phyloP scores from a whole-genome alignment of 2,329 filamentous ascomycete genomes.

The Venturia effusa region DNA sequence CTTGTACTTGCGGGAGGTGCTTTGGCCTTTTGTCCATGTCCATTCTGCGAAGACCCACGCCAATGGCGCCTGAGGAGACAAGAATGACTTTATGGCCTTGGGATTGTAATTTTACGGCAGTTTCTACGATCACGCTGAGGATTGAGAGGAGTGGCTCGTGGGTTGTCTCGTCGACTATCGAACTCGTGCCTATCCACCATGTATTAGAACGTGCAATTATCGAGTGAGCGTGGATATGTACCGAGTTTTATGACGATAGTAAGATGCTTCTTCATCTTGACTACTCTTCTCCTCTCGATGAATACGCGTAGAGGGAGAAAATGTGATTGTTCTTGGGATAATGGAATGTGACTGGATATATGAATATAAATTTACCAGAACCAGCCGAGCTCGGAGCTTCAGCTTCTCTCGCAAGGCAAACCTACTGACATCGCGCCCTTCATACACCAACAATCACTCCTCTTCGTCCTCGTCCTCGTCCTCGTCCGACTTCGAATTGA shows the following conservation, averaged over 20 bases:
- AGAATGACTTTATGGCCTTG: slow-evolving; percentile 93
- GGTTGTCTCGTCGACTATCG: slow-evolving; percentile 94
- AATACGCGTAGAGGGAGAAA: neutral
- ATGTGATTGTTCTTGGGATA: neutral
- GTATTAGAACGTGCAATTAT: slow-evolving; percentile 17
- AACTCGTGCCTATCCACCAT: slow-evolving; percentile 69
- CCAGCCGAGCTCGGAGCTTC: neutral
- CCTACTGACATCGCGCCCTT: neutral
- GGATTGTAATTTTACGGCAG: slow-evolving; percentile 72
- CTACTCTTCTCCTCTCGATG: neutral
- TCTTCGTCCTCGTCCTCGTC: neutral
- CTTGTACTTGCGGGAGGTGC: slow-evolving; percentile 82
- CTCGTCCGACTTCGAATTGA: neutral
- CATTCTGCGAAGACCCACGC: slow-evolving; percentile 85
- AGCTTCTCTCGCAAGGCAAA: neutral
- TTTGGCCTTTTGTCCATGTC: slow-evolving; percentile 79
- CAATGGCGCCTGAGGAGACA: slow-evolving; percentile 94
- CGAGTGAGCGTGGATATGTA: slow-evolving; percentile 27
- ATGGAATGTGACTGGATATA: neutral
- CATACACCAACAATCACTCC: neutral
- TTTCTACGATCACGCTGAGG: slow-evolving; percentile 86
- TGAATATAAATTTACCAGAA: neutral
- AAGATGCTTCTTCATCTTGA: slow-evolving; percentile 56
- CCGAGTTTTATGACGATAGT: slow-evolving; percentile 83
- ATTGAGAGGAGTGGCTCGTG: slow-evolving; percentile 90